Percentiles rank a stretch among this genome's conserved stretches.
These are phyloP conservation scores for Chrysanthemum makinoi DNA, from an alignment of 129 eudicot genomes.

Conservation along the genomic window DNA sequence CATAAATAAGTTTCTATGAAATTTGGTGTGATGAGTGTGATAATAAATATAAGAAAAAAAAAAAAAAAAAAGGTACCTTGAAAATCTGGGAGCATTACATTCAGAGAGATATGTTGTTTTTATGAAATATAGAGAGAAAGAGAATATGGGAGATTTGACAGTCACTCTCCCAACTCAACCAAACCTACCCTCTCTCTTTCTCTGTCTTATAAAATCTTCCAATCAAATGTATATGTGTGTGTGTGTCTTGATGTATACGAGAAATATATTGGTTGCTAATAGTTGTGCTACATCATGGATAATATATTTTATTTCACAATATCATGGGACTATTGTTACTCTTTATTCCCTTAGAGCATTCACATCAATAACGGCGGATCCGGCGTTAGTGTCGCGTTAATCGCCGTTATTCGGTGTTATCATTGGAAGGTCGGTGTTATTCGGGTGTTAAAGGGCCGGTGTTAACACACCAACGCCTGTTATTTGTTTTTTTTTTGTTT, in stretches of 20 bases:
- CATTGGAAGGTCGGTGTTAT: too few relatives aligned
- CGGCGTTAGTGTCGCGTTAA: too few relatives aligned
- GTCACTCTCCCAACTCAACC: neutral
- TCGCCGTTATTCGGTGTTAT: too few relatives aligned
- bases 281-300: slow-evolving; percentile 5
- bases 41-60: neutral
- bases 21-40: neutral
- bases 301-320: neutral
- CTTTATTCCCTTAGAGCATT: too few relatives aligned
- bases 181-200: slow-evolving; percentile 1
- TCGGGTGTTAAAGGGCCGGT: too few relatives aligned
- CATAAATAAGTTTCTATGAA: neutral
- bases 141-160: slow-evolving; percentile 19
- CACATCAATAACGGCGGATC: too few relatives aligned
- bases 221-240: neutral
- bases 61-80: slow-evolving; percentile 10
- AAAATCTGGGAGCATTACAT: slow-evolving; percentile 18
- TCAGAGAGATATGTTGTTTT: neutral
- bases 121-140: slow-evolving; percentile 1
- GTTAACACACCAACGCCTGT: too few relatives aligned
- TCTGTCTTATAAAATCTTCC: too few relatives aligned
- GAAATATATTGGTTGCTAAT: slow-evolving; percentile 9
- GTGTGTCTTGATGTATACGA: slow-evolving; percentile 6
- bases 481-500: too few relatives aligned
- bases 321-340: too few relatives aligned